Percentiles rank a stretch among this genome's conserved stretches.
Conservation (phyloP, 2,329 filamentous ascomycete species). For the Fusarium sublunatum region DNA sequence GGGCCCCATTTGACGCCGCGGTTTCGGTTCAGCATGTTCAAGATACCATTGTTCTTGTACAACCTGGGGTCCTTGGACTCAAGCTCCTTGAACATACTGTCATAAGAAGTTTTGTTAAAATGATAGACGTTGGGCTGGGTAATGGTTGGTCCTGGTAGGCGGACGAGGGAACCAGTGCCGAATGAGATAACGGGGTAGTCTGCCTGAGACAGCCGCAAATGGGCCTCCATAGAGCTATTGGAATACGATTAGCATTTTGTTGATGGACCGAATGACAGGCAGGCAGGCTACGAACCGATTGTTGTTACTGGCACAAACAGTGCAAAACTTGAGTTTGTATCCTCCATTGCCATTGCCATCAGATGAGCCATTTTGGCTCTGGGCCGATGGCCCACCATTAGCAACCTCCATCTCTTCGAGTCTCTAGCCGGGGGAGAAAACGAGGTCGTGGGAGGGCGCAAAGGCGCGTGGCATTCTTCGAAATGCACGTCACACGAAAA, state of each 20-base stretch:
- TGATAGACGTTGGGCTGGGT: constrained; percentile 96
- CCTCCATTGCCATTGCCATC: constrained; percentile 66
- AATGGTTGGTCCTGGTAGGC: constrained; percentile 89
- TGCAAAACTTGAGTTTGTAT: constrained; percentile 96
- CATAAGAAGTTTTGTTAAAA: constrained; percentile 97
- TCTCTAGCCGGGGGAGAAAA: constrained; percentile 36
- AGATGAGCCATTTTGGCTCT: constrained; percentile 56
- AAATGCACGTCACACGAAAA: constrained; percentile 1
- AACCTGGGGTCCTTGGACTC: constrained; percentile 85
- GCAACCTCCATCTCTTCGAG: constrained; percentile 54
- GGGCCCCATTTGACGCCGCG: constrained; percentile 93
- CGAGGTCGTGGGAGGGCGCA: constrained; percentile 20
- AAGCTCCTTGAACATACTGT: constrained; percentile 93
- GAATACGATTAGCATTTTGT: constrained; percentile 6
- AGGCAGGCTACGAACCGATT: constrained; percentile 76
- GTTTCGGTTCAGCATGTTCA: constrained; percentile 96
- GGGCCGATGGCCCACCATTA: constrained; percentile 53
- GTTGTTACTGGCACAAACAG: constrained; percentile 98
- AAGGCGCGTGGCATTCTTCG: constrained; percentile 42
- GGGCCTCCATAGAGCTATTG: constrained; percentile 83
- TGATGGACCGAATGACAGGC: neutral
- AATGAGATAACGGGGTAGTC: constrained; percentile 97
- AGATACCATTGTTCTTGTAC: constrained; percentile 90
- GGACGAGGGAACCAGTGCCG: constrained; percentile 93
- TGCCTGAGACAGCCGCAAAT: constrained; percentile 87